Evolutionary conservation across 495 filamentous ascomycete species (phyloP).

Genomic region (Hypoxylon perforatum): DNA sequence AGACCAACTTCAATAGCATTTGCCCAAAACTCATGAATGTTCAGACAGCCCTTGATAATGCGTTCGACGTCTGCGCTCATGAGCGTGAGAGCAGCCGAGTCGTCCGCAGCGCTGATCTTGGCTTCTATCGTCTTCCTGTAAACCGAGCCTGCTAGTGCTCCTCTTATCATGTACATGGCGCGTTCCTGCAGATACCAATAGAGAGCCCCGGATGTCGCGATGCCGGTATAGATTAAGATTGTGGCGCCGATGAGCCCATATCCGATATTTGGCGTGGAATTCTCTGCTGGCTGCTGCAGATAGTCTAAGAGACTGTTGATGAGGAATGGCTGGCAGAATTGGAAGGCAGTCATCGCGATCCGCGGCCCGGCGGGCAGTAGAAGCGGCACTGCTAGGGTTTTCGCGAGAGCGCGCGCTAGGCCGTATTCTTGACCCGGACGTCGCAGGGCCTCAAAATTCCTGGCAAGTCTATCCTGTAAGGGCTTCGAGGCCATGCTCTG

Average conservation of each 20-base stretch:
- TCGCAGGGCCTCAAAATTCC: constrained; percentile 10
- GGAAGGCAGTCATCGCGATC: constrained; percentile 56
- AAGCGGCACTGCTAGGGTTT: constrained; percentile 42
- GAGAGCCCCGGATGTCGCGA: constrained; percentile 62
- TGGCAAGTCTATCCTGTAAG: constrained; percentile 47
- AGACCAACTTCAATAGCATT: constrained; percentile 41
- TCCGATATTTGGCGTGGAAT: constrained; percentile 56
- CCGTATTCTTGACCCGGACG: constrained; percentile 26
- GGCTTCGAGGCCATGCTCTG: constrained; percentile 55
- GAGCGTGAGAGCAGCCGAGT: constrained; percentile 49
- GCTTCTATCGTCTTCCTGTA: constrained; percentile 64
- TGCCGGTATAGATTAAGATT: constrained; percentile 65
- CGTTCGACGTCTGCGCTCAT: constrained; percentile 66
- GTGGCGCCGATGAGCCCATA: constrained; percentile 52
- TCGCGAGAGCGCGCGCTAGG: constrained; percentile 30
- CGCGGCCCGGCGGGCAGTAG: constrained; percentile 47
- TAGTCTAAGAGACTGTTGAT: constrained; percentile 63
- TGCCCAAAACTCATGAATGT: constrained; percentile 68
- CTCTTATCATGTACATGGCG: constrained; percentile 65
- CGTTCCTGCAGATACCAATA: constrained; percentile 61
- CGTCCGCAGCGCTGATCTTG: constrained; percentile 56
- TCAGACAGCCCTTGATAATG: constrained; percentile 59
- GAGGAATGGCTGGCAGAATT: constrained; percentile 73
- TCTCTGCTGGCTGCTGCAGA: constrained; percentile 54
- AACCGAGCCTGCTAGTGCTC: constrained; percentile 65